Evolutionary conservation across 2,329 filamentous ascomycete species (phyloP).

Genomic region (Ophiostoma perfectum): DNA sequence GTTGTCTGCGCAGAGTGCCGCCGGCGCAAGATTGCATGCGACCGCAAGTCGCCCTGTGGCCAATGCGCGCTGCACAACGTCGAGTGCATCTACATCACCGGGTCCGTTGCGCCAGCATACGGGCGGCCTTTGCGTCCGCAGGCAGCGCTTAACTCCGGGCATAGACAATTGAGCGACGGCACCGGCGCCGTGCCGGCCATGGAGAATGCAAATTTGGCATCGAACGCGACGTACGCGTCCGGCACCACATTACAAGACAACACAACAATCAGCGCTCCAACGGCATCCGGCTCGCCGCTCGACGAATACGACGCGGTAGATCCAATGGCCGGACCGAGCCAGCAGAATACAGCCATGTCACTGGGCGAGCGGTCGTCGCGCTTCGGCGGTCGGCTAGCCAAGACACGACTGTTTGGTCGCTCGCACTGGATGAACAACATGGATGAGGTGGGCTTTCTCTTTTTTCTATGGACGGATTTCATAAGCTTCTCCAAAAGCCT

Average conservation of each 20-base stretch:
- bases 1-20: conserved; percentile 54
- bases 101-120: conserved; percentile 29
- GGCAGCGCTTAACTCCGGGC: background rate
- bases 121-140: conserved; percentile 21
- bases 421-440: conserved; percentile 28
- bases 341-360: background rate
- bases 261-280: background rate
- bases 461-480: background rate
- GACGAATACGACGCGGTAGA: conserved; percentile 17
- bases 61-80: conserved; percentile 53
- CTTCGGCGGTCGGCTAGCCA: conserved; percentile 25
- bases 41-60: conserved; percentile 52
- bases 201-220: background rate
- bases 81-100: conserved; percentile 46
- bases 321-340: background rate
- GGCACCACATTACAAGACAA: background rate
- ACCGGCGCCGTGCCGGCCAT: background rate
- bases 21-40: conserved; percentile 55
- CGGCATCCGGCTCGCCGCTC: conserved; percentile 2
- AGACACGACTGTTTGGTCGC: conserved; percentile 26
- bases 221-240: background rate
- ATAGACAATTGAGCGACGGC: no score
- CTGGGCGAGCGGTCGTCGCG: conserved; percentile 20
- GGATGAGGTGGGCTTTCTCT: conserved; percentile 8
- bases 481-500: no score